phyloP scores from a whole-genome alignment of 2,329 filamentous ascomycete species.

The Colletotrichum simmondsii region DNA sequence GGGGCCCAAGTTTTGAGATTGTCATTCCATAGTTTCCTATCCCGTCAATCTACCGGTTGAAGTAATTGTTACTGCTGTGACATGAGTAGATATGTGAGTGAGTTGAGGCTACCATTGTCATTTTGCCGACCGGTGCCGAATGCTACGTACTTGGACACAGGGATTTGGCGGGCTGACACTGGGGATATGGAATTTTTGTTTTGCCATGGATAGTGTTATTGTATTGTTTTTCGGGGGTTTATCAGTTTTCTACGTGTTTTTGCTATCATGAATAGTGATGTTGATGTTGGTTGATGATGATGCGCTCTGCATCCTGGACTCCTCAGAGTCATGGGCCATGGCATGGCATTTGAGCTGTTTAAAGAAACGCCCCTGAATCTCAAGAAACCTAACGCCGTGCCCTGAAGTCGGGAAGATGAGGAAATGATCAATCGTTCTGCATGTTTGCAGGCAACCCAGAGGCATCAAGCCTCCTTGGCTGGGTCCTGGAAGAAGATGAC shows the following conservation, averaged over 20 bases:
- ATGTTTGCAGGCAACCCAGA: background rate
- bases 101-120: background rate
- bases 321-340: background rate
- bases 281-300: background rate
- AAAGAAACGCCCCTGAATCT: background rate
- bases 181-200: background rate
- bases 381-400: background rate
- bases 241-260: background rate
- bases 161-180: background rate
- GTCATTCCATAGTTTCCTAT: background rate
- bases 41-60: background rate
- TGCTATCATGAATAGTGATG: background rate
- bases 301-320: background rate
- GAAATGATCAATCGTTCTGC: background rate
- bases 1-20: too few relatives aligned
- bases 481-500: slow-evolving; percentile 70
- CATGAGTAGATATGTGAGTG: background rate
- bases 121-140: background rate
- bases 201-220: background rate
- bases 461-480: slow-evolving; percentile 1
- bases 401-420: background rate
- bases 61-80: too few relatives aligned
- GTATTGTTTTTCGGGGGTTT: background rate
- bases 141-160: background rate
- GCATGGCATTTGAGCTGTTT: background rate